Conservation (phyloP, 176 grass and related monocot species). For the Eragrostis curvula region DNA sequence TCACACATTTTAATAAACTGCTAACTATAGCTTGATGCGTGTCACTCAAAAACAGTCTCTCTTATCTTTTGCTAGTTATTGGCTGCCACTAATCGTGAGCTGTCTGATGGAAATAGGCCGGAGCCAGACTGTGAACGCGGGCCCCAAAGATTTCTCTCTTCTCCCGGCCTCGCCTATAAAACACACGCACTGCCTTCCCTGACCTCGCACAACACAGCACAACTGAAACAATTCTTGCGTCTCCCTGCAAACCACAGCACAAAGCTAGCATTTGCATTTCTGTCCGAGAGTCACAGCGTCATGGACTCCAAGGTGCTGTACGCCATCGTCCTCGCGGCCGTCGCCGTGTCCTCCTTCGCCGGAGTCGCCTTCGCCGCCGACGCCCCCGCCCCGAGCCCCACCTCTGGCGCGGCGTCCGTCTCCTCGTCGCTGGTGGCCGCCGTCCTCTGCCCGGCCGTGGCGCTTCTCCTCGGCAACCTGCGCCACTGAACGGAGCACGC, state of each 20-base stretch:
- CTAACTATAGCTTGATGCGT: slow-evolving; percentile 9
- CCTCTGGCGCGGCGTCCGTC: slow-evolving; percentile 56
- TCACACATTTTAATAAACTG: not conserved
- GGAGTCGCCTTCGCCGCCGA: slow-evolving; percentile 57
- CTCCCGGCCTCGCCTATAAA: slow-evolving; percentile 34
- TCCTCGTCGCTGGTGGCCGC: slow-evolving; percentile 52
- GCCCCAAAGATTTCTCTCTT: not conserved
- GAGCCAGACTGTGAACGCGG: slow-evolving; percentile 39
- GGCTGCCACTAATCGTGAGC: slow-evolving; percentile 31
- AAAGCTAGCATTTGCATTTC: not conserved
- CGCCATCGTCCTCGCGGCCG: slow-evolving; percentile 34
- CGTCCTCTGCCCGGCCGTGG: slow-evolving; percentile 73
- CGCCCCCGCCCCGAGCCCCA: slow-evolving; percentile 70
- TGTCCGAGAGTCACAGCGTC: not conserved
- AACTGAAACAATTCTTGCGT: not conserved
- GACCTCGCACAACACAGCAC: not conserved
- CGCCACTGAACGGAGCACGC: slow-evolving; percentile 50
- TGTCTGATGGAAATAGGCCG: slow-evolving; percentile 40
- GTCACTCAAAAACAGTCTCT: slow-evolving; percentile 21
- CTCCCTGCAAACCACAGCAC: not conserved
- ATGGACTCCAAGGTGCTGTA: slow-evolving; percentile 51
- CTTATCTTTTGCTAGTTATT: slow-evolving; percentile 26
- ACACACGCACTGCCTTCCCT: not conserved
- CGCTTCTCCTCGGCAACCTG: slow-evolving; percentile 62
- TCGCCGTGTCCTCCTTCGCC: slow-evolving; percentile 50